These are phyloP conservation scores for Hysterangium stoloniferum DNA, from an alignment of 768 basidiomycete species.

Conservation along the genomic window DNA sequence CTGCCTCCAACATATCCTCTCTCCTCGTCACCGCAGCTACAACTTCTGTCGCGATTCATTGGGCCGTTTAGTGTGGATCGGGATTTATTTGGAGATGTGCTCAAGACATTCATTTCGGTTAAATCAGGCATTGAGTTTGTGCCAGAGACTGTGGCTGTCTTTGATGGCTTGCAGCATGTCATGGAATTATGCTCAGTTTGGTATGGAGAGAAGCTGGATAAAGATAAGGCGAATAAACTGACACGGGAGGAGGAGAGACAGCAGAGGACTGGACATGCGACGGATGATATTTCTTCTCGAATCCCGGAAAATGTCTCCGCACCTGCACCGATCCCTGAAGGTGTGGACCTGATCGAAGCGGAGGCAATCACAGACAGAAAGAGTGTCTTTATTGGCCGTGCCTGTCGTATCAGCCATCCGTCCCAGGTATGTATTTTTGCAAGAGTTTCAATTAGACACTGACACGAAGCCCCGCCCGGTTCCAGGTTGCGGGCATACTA, in stretches of 20 bases:
- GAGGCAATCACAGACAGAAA: slow-evolving; percentile 84
- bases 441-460: slow-evolving; percentile 17
- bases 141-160: slow-evolving; percentile 69
- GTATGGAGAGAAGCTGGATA: slow-evolving; percentile 61
- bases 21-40: slow-evolving; percentile 67
- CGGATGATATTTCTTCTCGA: not conserved
- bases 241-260: slow-evolving; percentile 42
- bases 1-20: slow-evolving; percentile 52
- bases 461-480: not conserved
- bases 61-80: slow-evolving; percentile 73
- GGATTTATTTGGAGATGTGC: slow-evolving; percentile 63
- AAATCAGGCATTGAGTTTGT: slow-evolving; percentile 67
- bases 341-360: slow-evolving; percentile 58
- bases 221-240: slow-evolving; percentile 46
- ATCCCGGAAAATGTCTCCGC: not conserved
- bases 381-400: slow-evolving; percentile 79
- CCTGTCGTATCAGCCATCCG: slow-evolving; percentile 71
- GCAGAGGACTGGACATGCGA: slow-evolving; percentile 9
- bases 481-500: slow-evolving; percentile 60
- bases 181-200: slow-evolving; percentile 58
- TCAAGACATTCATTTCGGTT: slow-evolving; percentile 74
- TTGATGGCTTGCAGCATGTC: slow-evolving; percentile 77
- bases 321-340: slow-evolving; percentile 39
- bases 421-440: slow-evolving; percentile 46
- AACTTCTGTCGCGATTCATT: slow-evolving; percentile 77